phyloP scores from a whole-genome alignment of 441 rosid genomes.

The Populus hybrid region DNA sequence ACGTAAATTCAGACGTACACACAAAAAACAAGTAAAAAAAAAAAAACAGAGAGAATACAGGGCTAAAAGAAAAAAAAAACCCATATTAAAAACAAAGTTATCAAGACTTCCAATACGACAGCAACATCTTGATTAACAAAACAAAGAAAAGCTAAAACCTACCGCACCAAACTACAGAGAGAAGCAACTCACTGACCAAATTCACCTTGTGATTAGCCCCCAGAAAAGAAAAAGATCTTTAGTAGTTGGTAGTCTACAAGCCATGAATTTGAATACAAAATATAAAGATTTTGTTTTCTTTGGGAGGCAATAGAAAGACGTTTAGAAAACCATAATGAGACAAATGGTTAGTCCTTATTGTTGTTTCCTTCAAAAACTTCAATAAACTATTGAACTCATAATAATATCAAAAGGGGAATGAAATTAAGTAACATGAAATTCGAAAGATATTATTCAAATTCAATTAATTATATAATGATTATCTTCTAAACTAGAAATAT shows the following conservation, averaged over 20 bases:
- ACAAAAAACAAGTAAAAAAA: not conserved
- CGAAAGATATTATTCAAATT: not conserved
- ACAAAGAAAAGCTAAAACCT: not conserved
- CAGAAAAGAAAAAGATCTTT: too few relatives aligned
- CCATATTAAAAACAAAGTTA: not conserved
- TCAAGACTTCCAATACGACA: not conserved
- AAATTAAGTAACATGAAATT: not conserved
- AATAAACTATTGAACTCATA: not conserved
- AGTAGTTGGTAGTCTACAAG: not conserved
- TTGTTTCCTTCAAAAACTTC: not conserved
- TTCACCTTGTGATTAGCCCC: not conserved
- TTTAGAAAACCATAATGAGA: not conserved
- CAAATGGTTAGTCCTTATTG: not conserved
- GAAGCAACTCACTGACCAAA: not conserved
- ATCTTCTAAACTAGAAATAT: not conserved
- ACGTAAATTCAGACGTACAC: conserved; percentile 24
- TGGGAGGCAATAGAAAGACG: not conserved
- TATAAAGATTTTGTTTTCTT: not conserved
- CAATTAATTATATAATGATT: not conserved
- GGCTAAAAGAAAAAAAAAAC: not conserved
- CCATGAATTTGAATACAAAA: not conserved
- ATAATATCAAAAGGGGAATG: not conserved
- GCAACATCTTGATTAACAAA: not conserved
- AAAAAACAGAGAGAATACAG: too few relatives aligned
- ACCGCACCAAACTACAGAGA: not conserved